Evolutionary conservation across 2,329 filamentous ascomycete genomes (phyloP), one percentile per base, ranked within the genome.

Genomic region (Penicillium sp.): DNA sequence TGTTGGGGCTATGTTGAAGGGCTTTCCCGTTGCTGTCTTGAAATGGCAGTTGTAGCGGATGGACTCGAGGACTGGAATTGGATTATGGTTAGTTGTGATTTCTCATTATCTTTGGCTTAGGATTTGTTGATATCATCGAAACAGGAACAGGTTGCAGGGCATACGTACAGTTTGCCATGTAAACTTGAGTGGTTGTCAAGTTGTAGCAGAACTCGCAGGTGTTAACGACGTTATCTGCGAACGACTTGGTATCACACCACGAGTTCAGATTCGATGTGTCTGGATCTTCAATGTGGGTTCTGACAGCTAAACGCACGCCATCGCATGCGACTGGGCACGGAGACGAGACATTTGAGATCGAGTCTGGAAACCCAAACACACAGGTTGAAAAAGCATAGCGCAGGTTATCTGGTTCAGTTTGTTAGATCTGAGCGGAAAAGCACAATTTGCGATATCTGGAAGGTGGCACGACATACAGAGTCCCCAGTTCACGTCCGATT

Each of bases 1-100:
- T 5, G 66, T 61, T 12, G 75, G 69, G 33, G 68, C 64, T 51
- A 78, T 73, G 43, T 71, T 67, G 60, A 79, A 79, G 17, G 70
- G 41, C 7, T 61, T 52, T n/a, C 71, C 73, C 2, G 65, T 56
- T 14, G 63, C 57, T 1, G 75, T 74, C 38, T 65, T 67, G 58
- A 74, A 75, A 48, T 75, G 71, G 60, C 77, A 79, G 50, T 75
- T 74, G 56, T 78, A 75, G 25, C 77, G 75, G 38, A 78, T 65
- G 19, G 76, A 69, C 69, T 79, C 76, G 35, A 79, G 61, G 61
- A 78, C 77, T 79, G 49, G 9, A 19, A 37, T 43, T 12, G 30
- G 28, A 19, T 26, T 44, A 38, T 46, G 36, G 38, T 61, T 26
- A 52, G 55, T 55, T 6, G 36, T 12, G 22, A n/a, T 41, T 33